These are phyloP conservation scores for Candida lessepsii DNA, from an alignment of 805 yeast species.

Conservation along the genomic window DNA sequence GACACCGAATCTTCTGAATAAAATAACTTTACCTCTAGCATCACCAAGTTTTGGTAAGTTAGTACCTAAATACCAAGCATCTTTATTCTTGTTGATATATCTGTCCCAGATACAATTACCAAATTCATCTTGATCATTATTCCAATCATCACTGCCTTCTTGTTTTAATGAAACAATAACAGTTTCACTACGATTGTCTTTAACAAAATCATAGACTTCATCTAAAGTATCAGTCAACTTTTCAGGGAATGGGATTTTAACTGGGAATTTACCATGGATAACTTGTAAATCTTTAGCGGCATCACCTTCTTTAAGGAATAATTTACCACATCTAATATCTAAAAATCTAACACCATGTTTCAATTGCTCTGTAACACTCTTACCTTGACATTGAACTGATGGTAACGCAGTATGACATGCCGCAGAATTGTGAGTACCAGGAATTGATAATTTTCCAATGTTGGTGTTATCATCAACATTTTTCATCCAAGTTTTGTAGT, in stretches of 20 bases:
- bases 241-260: constrained; percentile 55
- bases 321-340: constrained; percentile 64
- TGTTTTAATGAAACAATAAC: constrained; percentile 69
- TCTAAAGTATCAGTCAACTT: constrained; percentile 51
- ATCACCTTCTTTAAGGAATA: constrained; percentile 50
- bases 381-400: constrained; percentile 74
- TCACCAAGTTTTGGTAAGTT: constrained; percentile 59
- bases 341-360: constrained; percentile 72
- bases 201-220: constrained; percentile 59
- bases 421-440: constrained; percentile 86
- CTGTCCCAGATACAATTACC: constrained; percentile 58
- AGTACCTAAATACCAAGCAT: constrained; percentile 59
- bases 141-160: constrained; percentile 70
- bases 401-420: constrained; percentile 72
- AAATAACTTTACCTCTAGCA: constrained; percentile 61
- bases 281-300: constrained; percentile 58
- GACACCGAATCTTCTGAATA: constrained; percentile 73
- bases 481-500: constrained; percentile 52
- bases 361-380: constrained; percentile 58
- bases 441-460: constrained; percentile 58
- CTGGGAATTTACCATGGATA: constrained; percentile 76
- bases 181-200: constrained; percentile 52
- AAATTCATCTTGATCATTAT: constrained; percentile 62
- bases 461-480: constrained; percentile 50
- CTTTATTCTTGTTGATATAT: constrained; percentile 48